Evolutionary conservation across 1,139 yeast species (phyloP).

Genomic region (Debaryomyces psychrophilus): DNA sequence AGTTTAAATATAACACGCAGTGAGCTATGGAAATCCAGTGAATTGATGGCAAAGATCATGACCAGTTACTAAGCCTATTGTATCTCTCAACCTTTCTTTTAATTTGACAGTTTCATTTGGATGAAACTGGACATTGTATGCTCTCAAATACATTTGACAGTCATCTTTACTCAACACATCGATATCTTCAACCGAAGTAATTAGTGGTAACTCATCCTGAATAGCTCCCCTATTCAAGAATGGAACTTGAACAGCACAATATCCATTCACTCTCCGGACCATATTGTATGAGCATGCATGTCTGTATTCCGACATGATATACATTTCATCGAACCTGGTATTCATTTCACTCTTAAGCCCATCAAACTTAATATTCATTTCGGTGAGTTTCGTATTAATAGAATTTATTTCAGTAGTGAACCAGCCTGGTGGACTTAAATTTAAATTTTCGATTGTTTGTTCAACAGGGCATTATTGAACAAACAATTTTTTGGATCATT

Average conservation of each 20-base stretch:
- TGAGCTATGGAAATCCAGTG: neutral
- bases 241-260: neutral
- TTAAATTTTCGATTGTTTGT: neutral
- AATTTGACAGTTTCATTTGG: neutral
- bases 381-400: too few relatives aligned
- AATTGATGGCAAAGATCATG: neutral
- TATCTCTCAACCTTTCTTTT: constrained; percentile 2
- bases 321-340: neutral
- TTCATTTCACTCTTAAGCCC: neutral
- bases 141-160: constrained; percentile 5
- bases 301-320: neutral
- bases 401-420: neutral
- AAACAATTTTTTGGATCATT: too few relatives aligned
- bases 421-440: neutral
- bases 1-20: too few relatives aligned
- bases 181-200: constrained; percentile 11
- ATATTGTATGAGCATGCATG: neutral
- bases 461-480: too few relatives aligned
- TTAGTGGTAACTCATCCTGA: constrained; percentile 16
- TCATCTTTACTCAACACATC: constrained; percentile 1
- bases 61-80: neutral
- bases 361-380: too few relatives aligned
- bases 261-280: neutral
- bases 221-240: constrained; percentile 11
- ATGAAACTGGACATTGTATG: constrained; percentile 1